These are phyloP conservation scores for Talaromyces liani DNA, from an alignment of 495 filamentous ascomycete genomes.

Conservation along the genomic window DNA sequence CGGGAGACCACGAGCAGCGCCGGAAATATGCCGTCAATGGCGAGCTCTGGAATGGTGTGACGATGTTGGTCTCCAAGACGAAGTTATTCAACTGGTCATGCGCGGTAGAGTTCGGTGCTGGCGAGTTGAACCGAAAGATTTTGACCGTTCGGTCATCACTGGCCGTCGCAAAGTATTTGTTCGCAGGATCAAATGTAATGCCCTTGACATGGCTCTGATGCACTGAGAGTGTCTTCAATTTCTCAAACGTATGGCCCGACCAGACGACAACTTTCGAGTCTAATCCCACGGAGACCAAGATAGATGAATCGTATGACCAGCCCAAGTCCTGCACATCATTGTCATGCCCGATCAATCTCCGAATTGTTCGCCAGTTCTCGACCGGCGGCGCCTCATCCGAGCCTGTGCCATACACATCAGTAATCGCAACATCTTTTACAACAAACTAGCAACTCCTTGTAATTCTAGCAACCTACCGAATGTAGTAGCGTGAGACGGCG, in stretches of 20 bases:
- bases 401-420: slow-evolving; percentile 37
- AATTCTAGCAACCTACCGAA: slow-evolving; percentile 56
- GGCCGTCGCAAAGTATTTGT: slow-evolving; percentile 98
- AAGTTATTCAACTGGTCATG: slow-evolving; percentile 96
- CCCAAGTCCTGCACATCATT: slow-evolving; percentile 98
- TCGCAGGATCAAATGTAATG: slow-evolving; percentile 95
- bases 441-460: neutral
- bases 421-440: neutral
- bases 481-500: slow-evolving; percentile 60
- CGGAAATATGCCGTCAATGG: slow-evolving; percentile 96
- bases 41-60: slow-evolving; percentile 73
- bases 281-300: slow-evolving; percentile 90
- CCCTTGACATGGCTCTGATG: slow-evolving; percentile 98
- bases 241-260: slow-evolving; percentile 97
- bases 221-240: slow-evolving; percentile 81
- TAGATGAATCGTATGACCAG: slow-evolving; percentile 93
- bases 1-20: slow-evolving; percentile 92
- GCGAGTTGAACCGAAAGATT: slow-evolving; percentile 89
- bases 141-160: slow-evolving; percentile 96
- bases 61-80: slow-evolving; percentile 79
- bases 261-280: slow-evolving; percentile 98
- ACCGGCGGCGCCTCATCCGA: slow-evolving; percentile 86
- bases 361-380: slow-evolving; percentile 93
- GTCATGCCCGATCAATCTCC: slow-evolving; percentile 90
- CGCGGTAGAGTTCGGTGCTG: slow-evolving; percentile 81